Evolutionary conservation across 768 basidiomycete genomes (phyloP), one percentile per base, ranked within the genome.

Genomic region (Pulveroboletus sp.): DNA sequence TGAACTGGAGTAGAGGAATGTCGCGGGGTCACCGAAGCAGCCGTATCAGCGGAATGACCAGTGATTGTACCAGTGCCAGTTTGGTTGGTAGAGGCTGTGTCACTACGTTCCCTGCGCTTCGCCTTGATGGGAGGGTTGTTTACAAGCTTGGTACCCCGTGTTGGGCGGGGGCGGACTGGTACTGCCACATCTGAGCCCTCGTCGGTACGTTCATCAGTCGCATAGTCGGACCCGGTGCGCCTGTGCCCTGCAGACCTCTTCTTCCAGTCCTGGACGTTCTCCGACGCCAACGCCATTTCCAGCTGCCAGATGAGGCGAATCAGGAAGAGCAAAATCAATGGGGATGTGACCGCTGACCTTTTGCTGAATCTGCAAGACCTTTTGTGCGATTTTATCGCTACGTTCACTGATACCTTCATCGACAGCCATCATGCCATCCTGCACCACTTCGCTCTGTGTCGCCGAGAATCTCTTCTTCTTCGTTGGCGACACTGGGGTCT

Each of bases 281-380:
- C 88, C 8, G 79, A 69, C 11, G 81, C 74, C 37, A 92, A 68
- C 5, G 90, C 90, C 32, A 73, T 76, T 65, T 92, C 91, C 47
- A 94, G 73, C 90, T 93, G 51, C 42, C 21, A 50, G 29, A 35
- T 4, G 21, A 32, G 34, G 17, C 47, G n/a, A 43, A 36, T 61
- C 31, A 63, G 29, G 13, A 35, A 29, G 45, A 19, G 19, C 16
- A 17, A 21, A 16, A 32, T 11, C 37, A 35, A 42, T 3, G 19
- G 21, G n/a, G n/a, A 44, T 5, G 41, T 19, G n/a, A 27, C 23
- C 21, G 66, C 74, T 46, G 37, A 92, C 93, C 81, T 94, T 95
- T 55, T 88, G 83, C 70, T 95, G 92, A 50, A 97, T 94, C 67
- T 87, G 82, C 40, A 87, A 61, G 39, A 97, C 88, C 67, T 93